Conservation (phyloP, 345 rosid species). For the Eucalyptus urophylla region DNA sequence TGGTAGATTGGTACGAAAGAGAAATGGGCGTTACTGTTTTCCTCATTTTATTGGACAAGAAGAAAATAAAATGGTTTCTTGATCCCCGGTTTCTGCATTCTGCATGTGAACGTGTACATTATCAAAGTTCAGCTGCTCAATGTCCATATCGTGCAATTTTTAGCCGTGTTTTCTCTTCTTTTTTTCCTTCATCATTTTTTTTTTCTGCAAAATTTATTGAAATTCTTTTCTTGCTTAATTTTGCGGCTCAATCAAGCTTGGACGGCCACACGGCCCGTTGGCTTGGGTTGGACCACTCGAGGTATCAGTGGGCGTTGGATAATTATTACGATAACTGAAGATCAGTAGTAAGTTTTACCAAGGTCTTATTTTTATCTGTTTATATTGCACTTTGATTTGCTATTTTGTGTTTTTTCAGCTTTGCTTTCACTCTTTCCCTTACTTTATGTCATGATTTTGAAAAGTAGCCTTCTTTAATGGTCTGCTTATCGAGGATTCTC, state of each 20-base stretch:
- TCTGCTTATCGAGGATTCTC: neutral
- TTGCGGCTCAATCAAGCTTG: constrained; percentile 78
- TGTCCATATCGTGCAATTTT: neutral
- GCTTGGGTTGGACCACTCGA: constrained; percentile 90
- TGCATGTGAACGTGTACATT: neutral
- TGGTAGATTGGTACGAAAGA: neutral
- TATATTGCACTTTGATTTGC: neutral
- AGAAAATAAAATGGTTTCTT: neutral
- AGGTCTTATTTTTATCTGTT: neutral
- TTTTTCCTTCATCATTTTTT: neutral
- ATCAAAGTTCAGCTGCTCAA: neutral
- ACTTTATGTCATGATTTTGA: neutral
- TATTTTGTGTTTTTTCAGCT: neutral
- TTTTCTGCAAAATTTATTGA: neutral
- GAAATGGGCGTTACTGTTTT: neutral
- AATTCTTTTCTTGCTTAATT: neutral
- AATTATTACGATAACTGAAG: constrained; percentile 72
- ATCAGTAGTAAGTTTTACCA: constrained; percentile 42
- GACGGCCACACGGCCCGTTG: constrained; percentile 86
- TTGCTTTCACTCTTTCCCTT: neutral
- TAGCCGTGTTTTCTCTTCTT: neutral
- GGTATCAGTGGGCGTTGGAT: constrained; percentile 91
- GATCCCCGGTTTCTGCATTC: neutral
- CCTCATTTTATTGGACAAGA: neutral
- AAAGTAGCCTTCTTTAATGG: neutral